Percentiles rank a stretch among this genome's conserved stretches.
Conservation (phyloP, 2,329 filamentous ascomycete species). For the Spiromastix sp. region DNA sequence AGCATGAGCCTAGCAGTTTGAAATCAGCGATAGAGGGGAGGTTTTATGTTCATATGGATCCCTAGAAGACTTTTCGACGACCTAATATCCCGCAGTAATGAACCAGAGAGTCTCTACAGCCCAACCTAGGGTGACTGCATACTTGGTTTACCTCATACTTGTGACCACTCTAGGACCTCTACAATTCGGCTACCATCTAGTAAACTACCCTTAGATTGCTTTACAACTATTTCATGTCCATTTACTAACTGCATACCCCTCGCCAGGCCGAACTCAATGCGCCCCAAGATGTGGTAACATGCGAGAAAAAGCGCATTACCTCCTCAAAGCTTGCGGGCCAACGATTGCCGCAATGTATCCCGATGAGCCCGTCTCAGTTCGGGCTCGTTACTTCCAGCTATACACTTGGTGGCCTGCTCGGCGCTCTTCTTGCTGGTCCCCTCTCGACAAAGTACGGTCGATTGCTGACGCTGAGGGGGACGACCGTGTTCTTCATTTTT, state of each 20-base stretch:
- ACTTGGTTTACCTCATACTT: conserved; percentile 65
- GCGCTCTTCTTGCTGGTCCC: conserved; percentile 70
- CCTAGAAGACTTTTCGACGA: too few relatives aligned
- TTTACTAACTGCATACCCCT: conserved; percentile 4
- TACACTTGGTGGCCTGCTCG: conserved; percentile 76
- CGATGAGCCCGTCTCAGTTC: conserved; percentile 72
- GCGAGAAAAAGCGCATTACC: conserved; percentile 51
- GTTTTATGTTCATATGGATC: too few relatives aligned
- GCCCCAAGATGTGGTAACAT: conserved; percentile 87
- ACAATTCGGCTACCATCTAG: conserved; percentile 90
- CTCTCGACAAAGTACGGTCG: conserved; percentile 70
- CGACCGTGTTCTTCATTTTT: conserved; percentile 62
- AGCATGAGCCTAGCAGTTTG: too few relatives aligned
- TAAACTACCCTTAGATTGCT: conserved; percentile 33
- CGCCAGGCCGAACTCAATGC: conserved; percentile 83
- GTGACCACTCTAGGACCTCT: conserved; percentile 76
- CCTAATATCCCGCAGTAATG: too few relatives aligned
- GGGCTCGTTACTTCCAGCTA: conserved; percentile 84
- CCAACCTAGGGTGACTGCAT: conserved; percentile 50
- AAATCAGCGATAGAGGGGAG: too few relatives aligned
- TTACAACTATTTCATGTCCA: conserved; percentile 8
- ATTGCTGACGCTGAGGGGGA: conserved; percentile 63
- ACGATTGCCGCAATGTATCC: conserved; percentile 62
- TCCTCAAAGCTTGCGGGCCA: conserved; percentile 13
- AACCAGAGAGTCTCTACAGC: too few relatives aligned